Evolutionary conservation across 768 basidiomycete genomes (phyloP).

Genomic region (Kwoniella sp.): DNA sequence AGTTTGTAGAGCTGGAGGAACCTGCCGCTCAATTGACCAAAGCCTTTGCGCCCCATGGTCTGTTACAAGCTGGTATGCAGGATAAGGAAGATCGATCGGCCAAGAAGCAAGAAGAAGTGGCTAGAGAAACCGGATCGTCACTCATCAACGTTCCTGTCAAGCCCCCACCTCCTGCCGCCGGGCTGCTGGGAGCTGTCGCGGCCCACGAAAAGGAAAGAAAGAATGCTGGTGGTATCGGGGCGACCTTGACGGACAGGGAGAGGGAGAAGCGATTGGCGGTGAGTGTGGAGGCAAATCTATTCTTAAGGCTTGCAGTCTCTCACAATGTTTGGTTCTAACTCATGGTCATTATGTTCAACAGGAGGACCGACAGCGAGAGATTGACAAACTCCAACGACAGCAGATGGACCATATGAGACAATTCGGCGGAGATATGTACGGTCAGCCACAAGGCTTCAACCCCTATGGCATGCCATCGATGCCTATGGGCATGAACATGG

Average conservation of each 20-base stretch:
- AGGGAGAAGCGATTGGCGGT: slow-evolving; percentile 80
- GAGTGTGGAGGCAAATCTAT: too few relatives aligned
- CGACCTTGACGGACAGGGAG: slow-evolving; percentile 90
- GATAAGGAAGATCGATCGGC: slow-evolving; percentile 96
- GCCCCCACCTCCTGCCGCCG: slow-evolving; percentile 91
- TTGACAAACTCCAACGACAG: slow-evolving; percentile 84
- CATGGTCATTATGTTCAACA: too few relatives aligned
- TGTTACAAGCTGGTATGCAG: slow-evolving; percentile 91
- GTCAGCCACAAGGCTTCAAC: slow-evolving; percentile 57
- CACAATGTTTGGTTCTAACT: too few relatives aligned
- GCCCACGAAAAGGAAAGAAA: slow-evolving; percentile 92
- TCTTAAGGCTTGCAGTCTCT: too few relatives aligned
- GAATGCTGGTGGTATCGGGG: slow-evolving; percentile 91
- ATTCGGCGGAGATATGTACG: slow-evolving; percentile 60
- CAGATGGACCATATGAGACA: slow-evolving; percentile 84
- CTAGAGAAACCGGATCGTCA: slow-evolving; percentile 85
- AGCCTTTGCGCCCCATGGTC: slow-evolving; percentile 90
- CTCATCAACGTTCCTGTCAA: slow-evolving; percentile 95
- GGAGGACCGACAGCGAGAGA: slow-evolving; percentile 88
- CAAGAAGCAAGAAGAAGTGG: slow-evolving; percentile 89
- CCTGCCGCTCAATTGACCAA: slow-evolving; percentile 79
- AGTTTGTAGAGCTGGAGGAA: slow-evolving; percentile 74
- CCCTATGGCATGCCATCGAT: slow-evolving; percentile 34
- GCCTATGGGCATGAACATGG: slow-evolving; percentile 36
- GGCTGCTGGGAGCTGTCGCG: slow-evolving; percentile 92